Conservation (phyloP, 169 alveolate species). For the Miamiensis avidus region DNA sequence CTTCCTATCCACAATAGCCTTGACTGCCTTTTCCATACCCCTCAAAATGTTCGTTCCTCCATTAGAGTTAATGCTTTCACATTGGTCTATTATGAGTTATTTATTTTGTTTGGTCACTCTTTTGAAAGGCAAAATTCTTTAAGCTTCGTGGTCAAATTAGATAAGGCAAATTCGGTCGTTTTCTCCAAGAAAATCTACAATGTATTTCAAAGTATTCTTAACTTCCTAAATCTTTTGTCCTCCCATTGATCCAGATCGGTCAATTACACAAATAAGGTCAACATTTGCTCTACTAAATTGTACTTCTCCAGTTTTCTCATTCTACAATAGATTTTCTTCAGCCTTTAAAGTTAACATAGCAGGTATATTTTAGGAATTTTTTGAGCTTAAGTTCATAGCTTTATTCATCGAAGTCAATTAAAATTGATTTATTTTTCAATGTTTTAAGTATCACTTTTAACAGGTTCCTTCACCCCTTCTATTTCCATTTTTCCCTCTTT, state of each 20-base stretch:
- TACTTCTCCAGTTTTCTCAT: neutral
- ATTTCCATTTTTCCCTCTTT: too few relatives aligned
- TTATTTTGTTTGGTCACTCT: slow-evolving; percentile 44
- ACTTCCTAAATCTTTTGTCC: slow-evolving; percentile 54
- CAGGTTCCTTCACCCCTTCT: too few relatives aligned
- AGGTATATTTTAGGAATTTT: neutral
- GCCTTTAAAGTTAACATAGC: neutral
- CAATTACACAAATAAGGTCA: slow-evolving; percentile 62
- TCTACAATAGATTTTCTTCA: neutral
- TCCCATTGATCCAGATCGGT: slow-evolving; percentile 65
- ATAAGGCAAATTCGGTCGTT: slow-evolving; percentile 59
- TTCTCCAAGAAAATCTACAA: slow-evolving; percentile 45
- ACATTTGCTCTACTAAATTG: slow-evolving; percentile 40
- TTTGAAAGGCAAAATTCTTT: slow-evolving; percentile 41
- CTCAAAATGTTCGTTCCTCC: slow-evolving; percentile 57
- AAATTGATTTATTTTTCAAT: too few relatives aligned
- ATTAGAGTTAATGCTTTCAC: slow-evolving; percentile 25
- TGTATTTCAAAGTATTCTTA: slow-evolving; percentile 39
- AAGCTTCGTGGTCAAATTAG: slow-evolving; percentile 44
- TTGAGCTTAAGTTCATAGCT: neutral
- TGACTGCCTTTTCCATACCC: slow-evolving; percentile 53
- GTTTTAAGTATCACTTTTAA: too few relatives aligned
- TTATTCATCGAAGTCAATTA: neutral
- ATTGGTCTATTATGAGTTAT: slow-evolving; percentile 14
- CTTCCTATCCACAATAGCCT: slow-evolving; percentile 38